Evolutionary conservation across 176 grass and related monocot genomes (phyloP).

Genomic region (Aegilops longissima): DNA sequence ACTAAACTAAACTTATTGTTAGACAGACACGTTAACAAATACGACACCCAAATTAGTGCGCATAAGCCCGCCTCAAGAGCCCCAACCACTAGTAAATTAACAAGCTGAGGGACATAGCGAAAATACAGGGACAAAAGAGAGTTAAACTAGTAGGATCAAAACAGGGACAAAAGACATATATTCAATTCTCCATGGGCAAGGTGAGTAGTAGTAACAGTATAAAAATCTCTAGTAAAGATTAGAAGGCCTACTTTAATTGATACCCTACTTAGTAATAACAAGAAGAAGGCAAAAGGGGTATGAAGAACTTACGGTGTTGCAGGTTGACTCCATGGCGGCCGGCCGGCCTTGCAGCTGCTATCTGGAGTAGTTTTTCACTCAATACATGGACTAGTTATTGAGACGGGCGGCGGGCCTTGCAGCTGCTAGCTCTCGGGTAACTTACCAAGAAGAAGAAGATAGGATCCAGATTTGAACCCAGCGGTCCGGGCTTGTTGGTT

Average conservation of each 20-base stretch:
- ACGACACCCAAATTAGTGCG: too few species aligned
- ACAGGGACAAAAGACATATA: neutral
- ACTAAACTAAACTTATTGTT: too few species aligned
- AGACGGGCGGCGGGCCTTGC: neutral
- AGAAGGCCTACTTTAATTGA: too few species aligned
- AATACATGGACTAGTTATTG: neutral
- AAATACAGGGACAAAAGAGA: neutral
- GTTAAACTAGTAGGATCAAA: neutral
- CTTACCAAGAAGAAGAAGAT: too few species aligned
- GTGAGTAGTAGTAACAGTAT: neutral
- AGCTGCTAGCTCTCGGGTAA: neutral
- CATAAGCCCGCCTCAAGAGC: too few species aligned
- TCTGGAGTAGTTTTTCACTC: neutral
- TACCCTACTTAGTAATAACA: too few species aligned
- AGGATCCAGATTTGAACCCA: neutral
- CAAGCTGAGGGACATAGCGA: too few species aligned
- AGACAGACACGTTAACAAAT: too few species aligned
- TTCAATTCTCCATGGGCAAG: neutral
- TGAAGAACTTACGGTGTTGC: neutral
- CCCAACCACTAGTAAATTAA: too few species aligned
- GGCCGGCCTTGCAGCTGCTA: neutral
- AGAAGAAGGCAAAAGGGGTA: neutral
- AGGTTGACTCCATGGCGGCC: neutral
- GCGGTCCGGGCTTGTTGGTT: neutral
- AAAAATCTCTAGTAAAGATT: neutral